Evolutionary conservation across 192 early-diverging fungal species (phyloP).

Genomic region (Entomortierella chlamydospora): DNA sequence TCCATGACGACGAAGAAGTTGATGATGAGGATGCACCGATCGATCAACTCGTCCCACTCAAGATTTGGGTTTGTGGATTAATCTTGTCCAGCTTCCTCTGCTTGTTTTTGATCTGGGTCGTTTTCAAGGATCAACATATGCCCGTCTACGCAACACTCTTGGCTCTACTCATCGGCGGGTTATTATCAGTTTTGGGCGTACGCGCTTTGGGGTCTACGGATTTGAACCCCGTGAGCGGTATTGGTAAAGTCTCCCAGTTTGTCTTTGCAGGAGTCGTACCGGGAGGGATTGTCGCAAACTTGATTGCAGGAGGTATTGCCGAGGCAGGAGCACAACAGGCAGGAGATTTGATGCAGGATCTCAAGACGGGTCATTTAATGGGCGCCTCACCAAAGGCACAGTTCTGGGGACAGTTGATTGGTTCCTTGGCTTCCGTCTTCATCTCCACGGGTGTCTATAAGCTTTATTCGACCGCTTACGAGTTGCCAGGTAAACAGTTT

Average conservation of each 20-base stretch:
- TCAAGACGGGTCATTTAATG: constrained; percentile 89
- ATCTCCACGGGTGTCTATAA: constrained; percentile 76
- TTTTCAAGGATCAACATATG: constrained; percentile 72
- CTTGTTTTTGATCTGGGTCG: constrained; percentile 66
- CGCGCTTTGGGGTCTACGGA: constrained; percentile 88
- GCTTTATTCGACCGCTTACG: constrained; percentile 75
- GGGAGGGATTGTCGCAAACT: constrained; percentile 76
- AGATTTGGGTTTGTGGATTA: constrained; percentile 74
- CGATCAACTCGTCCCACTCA: constrained; percentile 70
- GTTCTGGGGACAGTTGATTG: constrained; percentile 86
- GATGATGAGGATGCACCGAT: constrained; percentile 59
- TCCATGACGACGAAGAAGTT: constrained; percentile 40
- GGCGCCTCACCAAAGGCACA: constrained; percentile 86
- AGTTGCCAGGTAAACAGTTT: constrained; percentile 76
- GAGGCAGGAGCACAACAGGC: constrained; percentile 69
- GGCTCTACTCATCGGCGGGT: constrained; percentile 76
- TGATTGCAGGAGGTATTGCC: constrained; percentile 83
- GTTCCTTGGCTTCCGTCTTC: constrained; percentile 78
- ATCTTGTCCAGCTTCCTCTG: constrained; percentile 70
- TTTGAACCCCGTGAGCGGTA: constrained; percentile 83
- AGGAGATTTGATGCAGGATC: constrained; percentile 75
- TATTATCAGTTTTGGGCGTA: constrained; percentile 83
- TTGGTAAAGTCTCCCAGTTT: constrained; percentile 88
- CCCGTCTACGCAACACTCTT: constrained; percentile 74
- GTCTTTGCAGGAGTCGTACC: constrained; percentile 83